phyloP scores from a whole-genome alignment of 2,329 filamentous ascomycete genomes.

The Arachnomyces sp. region DNA sequence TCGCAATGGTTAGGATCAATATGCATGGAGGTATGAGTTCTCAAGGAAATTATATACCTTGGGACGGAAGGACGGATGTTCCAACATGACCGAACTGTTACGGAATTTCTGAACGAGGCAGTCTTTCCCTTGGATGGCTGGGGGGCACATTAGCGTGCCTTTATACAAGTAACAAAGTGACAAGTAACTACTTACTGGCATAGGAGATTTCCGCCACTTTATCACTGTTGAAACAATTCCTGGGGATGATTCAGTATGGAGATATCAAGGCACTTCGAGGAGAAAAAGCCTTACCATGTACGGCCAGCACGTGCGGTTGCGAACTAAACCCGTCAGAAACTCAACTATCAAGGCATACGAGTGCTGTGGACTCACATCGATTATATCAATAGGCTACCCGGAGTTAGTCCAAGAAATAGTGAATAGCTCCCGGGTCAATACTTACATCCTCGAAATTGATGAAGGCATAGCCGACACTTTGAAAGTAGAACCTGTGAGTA shows the following conservation, averaged over 20 bases:
- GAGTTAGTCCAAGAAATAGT: constrained; percentile 12
- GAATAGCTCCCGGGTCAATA: constrained; percentile 8
- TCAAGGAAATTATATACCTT: constrained; percentile 50
- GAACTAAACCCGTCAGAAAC: constrained; percentile 47
- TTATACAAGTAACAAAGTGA: constrained; percentile 15
- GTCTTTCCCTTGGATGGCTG: constrained; percentile 85
- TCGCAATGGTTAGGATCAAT: constrained; percentile 36
- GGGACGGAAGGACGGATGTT: constrained; percentile 70
- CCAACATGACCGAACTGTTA: constrained; percentile 92
- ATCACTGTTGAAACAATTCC: constrained; percentile 73
- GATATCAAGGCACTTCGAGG: too few relatives aligned
- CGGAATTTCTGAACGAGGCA: constrained; percentile 90
- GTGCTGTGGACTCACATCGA: constrained; percentile 49
- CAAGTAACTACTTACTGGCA: constrained; percentile 59
- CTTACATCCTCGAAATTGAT: constrained; percentile 84
- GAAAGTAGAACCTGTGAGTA: constrained; percentile 1
- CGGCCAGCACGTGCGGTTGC: constrained; percentile 61
- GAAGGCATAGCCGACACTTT: constrained; percentile 89
- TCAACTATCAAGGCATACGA: constrained; percentile 3
- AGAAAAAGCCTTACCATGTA: constrained; percentile 50
- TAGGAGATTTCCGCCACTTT: constrained; percentile 89
- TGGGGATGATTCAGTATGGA: constrained; percentile 24
- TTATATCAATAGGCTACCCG: constrained; percentile 59
- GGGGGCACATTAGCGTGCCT: constrained; percentile 11
- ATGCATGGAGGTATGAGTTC: constrained; percentile 13